Base-by-base conservation (phyloP, 768 basidiomycete species). In the Trametes elegans region DNA sequence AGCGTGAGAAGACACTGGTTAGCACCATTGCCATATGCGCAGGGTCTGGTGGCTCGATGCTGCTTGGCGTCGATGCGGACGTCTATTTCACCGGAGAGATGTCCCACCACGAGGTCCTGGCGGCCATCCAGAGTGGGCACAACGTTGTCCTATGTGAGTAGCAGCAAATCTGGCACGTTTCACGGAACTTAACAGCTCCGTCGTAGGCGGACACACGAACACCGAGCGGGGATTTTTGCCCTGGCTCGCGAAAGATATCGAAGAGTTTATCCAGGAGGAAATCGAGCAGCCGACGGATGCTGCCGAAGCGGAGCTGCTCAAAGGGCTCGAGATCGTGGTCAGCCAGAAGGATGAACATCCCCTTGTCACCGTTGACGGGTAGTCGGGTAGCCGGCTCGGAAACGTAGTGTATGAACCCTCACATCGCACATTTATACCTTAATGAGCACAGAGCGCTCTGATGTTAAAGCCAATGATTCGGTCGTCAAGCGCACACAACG, bases 141-240 rank as follows among this genome's bases (percentile, higher is more conserved):
- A 81, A 90, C 66, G 87, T 97, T 66, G 80, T 97, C 59, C 79
- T 97, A 51, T 93, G 93, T 87, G 72, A 76, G 88, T 68, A 3
- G 50, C 32, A 47, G 34, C 40, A 24, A 36, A 19, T 43, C 19
- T 7, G 26, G 18, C 14, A 24, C 18, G 42, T 45, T 44, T 54
- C 51, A 32, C 34, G n/a, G n/a, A n/a, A n/a, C n/a, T n/a, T 62
- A 47, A 52, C 49, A 19, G 41, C 57, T 66, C 54, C 60, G 62
- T 59, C 66, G 56, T 61, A 91, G 90, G 88, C 67, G 91, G 91
- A 16, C 96, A 98, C 72, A 89, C 92, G 14, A 94, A 94, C 71
- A 95, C 95, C 39, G 96, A 98, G 73, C 88, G 95, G 28, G 93
- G 93, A 0, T 98, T 92, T 72, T 85, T 98, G 50, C 82, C 85